Base-by-base conservation (phyloP, 805 yeast genomes). In the Ogataea paradorogensis region DNA sequence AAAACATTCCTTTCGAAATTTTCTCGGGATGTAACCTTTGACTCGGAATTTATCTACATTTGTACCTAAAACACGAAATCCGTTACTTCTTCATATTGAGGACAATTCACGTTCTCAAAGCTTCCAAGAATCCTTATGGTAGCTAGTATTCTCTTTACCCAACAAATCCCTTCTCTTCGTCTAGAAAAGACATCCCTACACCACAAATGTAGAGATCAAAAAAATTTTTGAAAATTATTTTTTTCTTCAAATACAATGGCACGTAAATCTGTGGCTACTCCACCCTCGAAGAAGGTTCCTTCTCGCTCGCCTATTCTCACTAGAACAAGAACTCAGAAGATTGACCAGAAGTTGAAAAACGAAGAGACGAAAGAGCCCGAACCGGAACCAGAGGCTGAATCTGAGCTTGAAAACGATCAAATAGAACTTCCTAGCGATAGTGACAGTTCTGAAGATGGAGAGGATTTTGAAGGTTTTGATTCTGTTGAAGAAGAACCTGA, bases 221-320 rank as follows among this genome's bases (percentile, higher is more conserved):
- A 33, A 31, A 15, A 14, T 33, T 33, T 39, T 39, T 27, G 13
- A 11, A 13, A 31, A 36, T 14, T 22, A 25, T 37, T 24, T 33
- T 32, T 28, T 39, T 29, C 28, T 15, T 9, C 9, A 23, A 13
- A 25, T 22, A 28, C 15, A 31, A 39, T 39, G 42, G 37, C 38
- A 15, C 38, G 42, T 20, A 39, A 39, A 39, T 27, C 41, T 27
- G 35, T 35, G 27, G 30, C 45, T 9, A 38, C 47, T 29, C 46
- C 49, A 9, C 42, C 44, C 15, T 45, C 49, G 15, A 35, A 38
- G 26, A 50, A 46, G 32, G 15, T 39, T n/a, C 34, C 51, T 9
- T 39, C 51, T 15, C 51, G 54, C 44, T 49, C 57, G 16, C 58
- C 58, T 15, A 47, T 53, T 15, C 45, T 46, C 26, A 51, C 57